phyloP scores from a whole-genome alignment of 306 rosid genomes.

The Lupinus albus region DNA sequence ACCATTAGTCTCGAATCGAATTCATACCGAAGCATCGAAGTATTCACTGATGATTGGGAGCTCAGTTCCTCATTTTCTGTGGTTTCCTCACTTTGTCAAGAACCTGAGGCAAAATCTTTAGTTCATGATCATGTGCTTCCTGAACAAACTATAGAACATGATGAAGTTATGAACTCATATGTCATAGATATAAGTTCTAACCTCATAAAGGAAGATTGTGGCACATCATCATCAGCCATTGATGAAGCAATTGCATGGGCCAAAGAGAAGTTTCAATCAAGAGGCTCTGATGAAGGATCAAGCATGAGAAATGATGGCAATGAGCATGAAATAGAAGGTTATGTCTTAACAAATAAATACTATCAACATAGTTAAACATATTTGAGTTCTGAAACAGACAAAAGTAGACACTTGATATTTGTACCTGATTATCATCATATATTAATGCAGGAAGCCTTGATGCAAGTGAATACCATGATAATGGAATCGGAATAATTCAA shows the following conservation, averaged over 20 bases:
- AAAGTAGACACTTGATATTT: conserved; percentile 29
- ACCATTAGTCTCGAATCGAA: conserved; percentile 56
- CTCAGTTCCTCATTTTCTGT: conserved; percentile 68
- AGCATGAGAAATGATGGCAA: conserved; percentile 47
- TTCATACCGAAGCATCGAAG: conserved; percentile 61
- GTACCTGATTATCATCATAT: conserved; percentile 6
- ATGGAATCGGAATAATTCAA: conserved; percentile 45
- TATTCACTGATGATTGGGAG: conserved; percentile 64
- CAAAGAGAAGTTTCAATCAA: conserved; percentile 73
- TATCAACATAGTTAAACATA: conserved; percentile 6
- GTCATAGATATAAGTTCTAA: conserved; percentile 75
- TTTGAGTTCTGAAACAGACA: conserved; percentile 8
- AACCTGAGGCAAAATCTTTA: conserved; percentile 53
- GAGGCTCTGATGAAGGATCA: conserved; percentile 54
- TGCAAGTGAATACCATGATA: conserved; percentile 44
- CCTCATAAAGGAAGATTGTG: conserved; percentile 67
- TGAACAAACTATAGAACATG: conserved; percentile 43
- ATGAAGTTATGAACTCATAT: conserved; percentile 73
- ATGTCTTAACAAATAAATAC: conserved; percentile 28
- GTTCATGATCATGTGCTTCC: conserved; percentile 43
- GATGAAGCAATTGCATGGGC: conserved; percentile 99
- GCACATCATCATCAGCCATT: conserved; percentile 53
- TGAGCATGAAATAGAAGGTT: conserved; percentile 60
- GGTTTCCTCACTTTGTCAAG: conserved; percentile 63
- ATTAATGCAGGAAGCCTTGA: conserved; percentile 54